A percentile compares a stretch with the other conserved stretches of the same genome.
Evolutionary conservation across 345 rosid species (phyloP).

Genomic region (Syzygium aromaticum): DNA sequence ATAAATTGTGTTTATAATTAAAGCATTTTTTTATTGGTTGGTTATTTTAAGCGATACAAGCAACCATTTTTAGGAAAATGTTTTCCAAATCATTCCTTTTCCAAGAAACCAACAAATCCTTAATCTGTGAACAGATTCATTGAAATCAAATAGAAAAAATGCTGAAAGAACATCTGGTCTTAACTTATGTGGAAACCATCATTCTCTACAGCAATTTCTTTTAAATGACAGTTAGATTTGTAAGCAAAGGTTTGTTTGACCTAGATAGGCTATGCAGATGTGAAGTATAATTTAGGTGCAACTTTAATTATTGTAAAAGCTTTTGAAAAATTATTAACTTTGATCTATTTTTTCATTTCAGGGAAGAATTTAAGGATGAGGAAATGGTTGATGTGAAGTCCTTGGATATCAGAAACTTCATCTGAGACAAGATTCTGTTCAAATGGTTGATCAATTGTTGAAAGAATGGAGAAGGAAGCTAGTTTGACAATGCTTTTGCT

Average conservation of each 20-base stretch:
- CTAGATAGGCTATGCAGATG: background rate
- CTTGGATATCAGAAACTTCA: conserved; percentile 86
- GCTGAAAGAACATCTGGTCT: background rate
- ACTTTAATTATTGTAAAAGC: background rate
- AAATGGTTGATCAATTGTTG: background rate
- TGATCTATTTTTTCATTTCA: conserved; percentile 11
- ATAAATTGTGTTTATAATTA: background rate
- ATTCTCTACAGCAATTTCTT: background rate
- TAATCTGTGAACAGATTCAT: background rate
- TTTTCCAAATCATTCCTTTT: background rate
- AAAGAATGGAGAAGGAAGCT: background rate
- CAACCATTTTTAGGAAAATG: background rate
- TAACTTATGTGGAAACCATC: background rate
- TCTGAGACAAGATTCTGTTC: conserved; percentile 18
- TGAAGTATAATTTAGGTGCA: background rate
- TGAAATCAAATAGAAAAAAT: background rate
- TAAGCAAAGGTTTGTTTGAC: background rate
- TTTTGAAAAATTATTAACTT: background rate
- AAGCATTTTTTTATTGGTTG: background rate
- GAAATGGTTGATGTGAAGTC: conserved; percentile 68
- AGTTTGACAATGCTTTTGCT: background rate
- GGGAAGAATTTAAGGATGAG: conserved; percentile 96
- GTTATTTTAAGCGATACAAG: background rate
- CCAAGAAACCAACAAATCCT: background rate
- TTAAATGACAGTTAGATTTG: background rate